Base-by-base conservation (phyloP, 1,284 basidiomycete species). In the Lentinus polychrous region DNA sequence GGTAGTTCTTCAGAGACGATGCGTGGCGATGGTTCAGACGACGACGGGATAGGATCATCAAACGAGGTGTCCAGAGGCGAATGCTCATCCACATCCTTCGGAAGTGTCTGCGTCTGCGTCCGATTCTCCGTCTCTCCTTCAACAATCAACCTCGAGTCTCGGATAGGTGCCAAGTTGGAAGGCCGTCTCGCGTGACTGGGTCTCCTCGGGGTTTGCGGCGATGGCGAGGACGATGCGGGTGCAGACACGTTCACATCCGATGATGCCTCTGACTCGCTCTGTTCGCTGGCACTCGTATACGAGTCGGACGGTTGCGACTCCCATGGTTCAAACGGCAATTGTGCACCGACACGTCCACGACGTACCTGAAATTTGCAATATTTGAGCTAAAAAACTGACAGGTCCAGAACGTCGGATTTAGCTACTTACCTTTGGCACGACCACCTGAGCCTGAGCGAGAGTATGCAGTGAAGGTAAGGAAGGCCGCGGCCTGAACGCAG, bases 381-480 rank as follows among this genome's bases (percentile, higher is more conserved):
- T 39, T 22, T 37, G 44, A 33, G 45, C 46, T 32, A 43, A 52
- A 50, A 41, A 43, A 14, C 22, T 39, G 24, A 17, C 18, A 17
- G n/a, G 8, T 42, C 14, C 15, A 44, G 27, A 46, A 48, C 14
- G 23, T 20, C 14, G 37, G 51, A 8, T 20, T 42, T 46, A 46
- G 12, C 48, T 40, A 60, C 67, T 48, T 55, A 81, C 83, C 75
- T 81, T 84, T 54, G 71, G 76, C 5, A 75, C 69, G 8, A 73
- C 67, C 15, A 80, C 60, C 55, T 78, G 76, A 66, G 77, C 75
- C 45, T 73, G 69, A 5, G 81, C 72, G 18, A 86, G 74, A 0
- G 75, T 72, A 56, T 75, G 64, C 17, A 86, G 62, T 0, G 82
- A 81, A 0, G 83, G 84, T n/a, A 86, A 59, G 8, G 83, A 84